Evolutionary conservation across 2,329 filamentous ascomycete species (phyloP).

Genomic region (Colletotrichum liaoningense): DNA sequence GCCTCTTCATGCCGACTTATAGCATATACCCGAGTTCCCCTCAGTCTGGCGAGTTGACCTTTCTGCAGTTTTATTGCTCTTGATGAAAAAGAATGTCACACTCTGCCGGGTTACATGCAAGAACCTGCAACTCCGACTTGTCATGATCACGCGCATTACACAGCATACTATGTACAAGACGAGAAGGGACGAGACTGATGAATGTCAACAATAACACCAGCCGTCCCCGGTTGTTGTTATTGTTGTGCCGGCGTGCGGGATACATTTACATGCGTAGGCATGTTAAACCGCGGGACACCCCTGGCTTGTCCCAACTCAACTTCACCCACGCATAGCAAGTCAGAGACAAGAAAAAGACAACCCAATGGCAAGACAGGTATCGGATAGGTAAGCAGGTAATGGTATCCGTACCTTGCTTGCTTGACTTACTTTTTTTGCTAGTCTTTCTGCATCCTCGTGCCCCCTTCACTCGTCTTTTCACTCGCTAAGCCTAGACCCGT

Average conservation of each 20-base stretch:
- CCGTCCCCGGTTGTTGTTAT: neutral
- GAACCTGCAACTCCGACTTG: neutral
- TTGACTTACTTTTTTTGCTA: no score
- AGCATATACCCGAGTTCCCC: no score
- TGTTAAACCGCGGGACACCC: neutral
- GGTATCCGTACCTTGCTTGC: neutral
- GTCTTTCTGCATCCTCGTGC: neutral
- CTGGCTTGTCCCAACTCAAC: neutral
- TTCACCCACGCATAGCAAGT: neutral
- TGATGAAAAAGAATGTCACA: neutral
- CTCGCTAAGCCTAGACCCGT: neutral
- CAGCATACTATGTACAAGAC: neutral
- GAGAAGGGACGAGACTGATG: no score
- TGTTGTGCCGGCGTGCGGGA: no score
- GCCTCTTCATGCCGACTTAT: neutral
- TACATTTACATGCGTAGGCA: no score
- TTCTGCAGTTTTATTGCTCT: neutral
- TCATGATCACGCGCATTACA: neutral
- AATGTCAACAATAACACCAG: neutral
- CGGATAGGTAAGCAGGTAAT: no score
- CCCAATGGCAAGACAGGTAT: neutral
- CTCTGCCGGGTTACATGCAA: neutral
- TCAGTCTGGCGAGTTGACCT: no score
- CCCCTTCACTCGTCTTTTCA: neutral
- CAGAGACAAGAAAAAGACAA: neutral